Conservation (phyloP, 306 rosid genomes). For the Lotus japonicus region DNA sequence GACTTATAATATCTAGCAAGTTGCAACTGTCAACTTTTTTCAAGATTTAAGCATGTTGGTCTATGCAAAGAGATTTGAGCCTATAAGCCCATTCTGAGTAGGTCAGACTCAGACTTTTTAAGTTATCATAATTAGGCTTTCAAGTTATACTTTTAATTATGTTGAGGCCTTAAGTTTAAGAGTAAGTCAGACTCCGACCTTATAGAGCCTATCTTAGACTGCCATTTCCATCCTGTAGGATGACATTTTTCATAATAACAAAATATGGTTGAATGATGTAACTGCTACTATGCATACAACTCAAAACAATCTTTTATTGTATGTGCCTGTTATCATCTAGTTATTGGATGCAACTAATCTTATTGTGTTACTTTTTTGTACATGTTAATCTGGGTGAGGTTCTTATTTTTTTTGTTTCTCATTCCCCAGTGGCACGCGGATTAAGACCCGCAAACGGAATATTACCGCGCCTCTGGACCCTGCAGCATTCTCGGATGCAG, state of each 20-base stretch:
- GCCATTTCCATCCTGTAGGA: too few species aligned
- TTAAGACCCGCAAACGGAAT: conserved; percentile 99
- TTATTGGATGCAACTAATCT: not conserved
- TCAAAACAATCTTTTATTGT: not conserved
- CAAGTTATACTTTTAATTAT: too few species aligned
- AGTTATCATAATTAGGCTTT: too few species aligned
- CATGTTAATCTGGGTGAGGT: not conserved
- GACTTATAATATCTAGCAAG: too few species aligned
- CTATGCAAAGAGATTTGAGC: too few species aligned
- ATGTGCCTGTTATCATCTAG: not conserved
- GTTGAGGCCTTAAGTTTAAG: too few species aligned
- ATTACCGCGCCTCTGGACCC: conserved; percentile 99
- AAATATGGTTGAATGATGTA: not conserved
- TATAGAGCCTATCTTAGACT: too few species aligned
- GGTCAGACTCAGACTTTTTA: too few species aligned
- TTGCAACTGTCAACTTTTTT: too few species aligned
- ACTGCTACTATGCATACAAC: not conserved
- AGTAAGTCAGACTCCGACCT: too few species aligned
- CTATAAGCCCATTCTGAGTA: too few species aligned
- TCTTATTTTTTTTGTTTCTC: not conserved
- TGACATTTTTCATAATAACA: not conserved
- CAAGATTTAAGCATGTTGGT: too few species aligned
- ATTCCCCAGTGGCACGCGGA: conserved; percentile 95
- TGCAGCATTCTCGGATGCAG: conserved; percentile 99
- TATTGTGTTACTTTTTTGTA: not conserved